Evolutionary conservation across 1,284 basidiomycete genomes (phyloP).

Genomic region (Cerrena zonata): DNA sequence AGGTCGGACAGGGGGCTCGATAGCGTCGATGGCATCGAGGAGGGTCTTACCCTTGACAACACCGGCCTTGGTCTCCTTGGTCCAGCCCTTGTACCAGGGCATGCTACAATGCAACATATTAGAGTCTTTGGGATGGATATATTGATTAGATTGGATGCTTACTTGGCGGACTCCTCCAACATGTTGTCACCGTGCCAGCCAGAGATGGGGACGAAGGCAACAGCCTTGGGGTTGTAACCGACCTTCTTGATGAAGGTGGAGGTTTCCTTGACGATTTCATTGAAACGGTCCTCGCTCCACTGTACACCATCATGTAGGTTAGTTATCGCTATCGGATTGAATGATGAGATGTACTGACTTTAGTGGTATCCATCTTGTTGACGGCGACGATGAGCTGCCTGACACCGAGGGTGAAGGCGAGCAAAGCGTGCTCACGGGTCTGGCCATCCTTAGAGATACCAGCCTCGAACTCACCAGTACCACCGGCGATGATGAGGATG

Average conservation of each 20-base stretch:
- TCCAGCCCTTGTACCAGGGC: slow-evolving; percentile 99
- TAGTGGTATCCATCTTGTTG: slow-evolving; percentile 99
- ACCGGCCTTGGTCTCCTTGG: slow-evolving; percentile 92
- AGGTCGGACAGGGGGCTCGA: slow-evolving; percentile 94
- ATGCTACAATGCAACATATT: slow-evolving; percentile 80
- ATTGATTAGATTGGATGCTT: slow-evolving; percentile 27
- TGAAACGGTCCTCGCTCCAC: slow-evolving; percentile 99
- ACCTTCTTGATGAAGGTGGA: slow-evolving; percentile 99
- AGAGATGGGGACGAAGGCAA: slow-evolving; percentile 98
- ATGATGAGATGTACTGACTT: slow-evolving; percentile 38
- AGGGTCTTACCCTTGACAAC: slow-evolving; percentile 96
- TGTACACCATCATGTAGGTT: slow-evolving; percentile 28
- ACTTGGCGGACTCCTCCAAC: slow-evolving; percentile 95
- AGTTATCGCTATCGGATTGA: slow-evolving; percentile 5
- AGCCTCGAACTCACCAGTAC: slow-evolving; percentile 99
- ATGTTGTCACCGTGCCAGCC: slow-evolving; percentile 99
- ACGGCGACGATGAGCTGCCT: slow-evolving; percentile 99
- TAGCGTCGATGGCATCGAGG: slow-evolving; percentile 98
- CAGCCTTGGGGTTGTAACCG: slow-evolving; percentile 98
- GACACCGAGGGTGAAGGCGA: slow-evolving; percentile 99
- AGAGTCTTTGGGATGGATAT: slow-evolving; percentile 15
- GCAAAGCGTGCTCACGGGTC: slow-evolving; percentile 99
- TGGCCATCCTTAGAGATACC: slow-evolving; percentile 99
- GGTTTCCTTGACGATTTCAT: slow-evolving; percentile 99
- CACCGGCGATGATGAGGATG: slow-evolving; percentile 98